A percentile compares a stretch with the other conserved stretches of the same genome.
These are phyloP conservation scores for Gilbertella persicaria DNA, from an alignment of 371 early-diverging fungal genomes.

Conservation along the genomic window DNA sequence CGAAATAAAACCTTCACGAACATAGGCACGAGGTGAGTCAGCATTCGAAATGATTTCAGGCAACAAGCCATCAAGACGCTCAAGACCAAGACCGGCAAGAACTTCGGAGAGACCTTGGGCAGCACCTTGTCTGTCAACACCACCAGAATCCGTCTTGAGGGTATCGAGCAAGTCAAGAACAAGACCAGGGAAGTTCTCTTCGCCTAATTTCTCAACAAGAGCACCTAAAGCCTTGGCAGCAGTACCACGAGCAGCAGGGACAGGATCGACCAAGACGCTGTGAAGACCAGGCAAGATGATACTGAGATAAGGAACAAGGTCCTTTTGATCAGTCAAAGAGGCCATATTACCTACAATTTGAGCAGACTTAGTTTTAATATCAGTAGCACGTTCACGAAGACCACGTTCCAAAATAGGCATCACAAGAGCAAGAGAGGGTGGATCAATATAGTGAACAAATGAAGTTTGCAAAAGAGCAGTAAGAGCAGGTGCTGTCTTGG, in stretches of 20 bases:
- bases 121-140: slow-evolving; percentile 95
- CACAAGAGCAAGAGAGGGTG: slow-evolving; percentile 93
- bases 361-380: slow-evolving; percentile 91
- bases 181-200: slow-evolving; percentile 90
- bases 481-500: slow-evolving; percentile 81
- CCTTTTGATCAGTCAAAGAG: slow-evolving; percentile 86
- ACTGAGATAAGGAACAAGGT: slow-evolving; percentile 85
- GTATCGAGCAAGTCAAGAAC: slow-evolving; percentile 83
- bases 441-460: slow-evolving; percentile 97
- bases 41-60: slow-evolving; percentile 89
- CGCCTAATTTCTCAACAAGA: slow-evolving; percentile 90
- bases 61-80: slow-evolving; percentile 84
- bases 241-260: slow-evolving; percentile 94
- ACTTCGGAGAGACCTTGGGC: slow-evolving; percentile 97
- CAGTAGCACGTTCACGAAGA: slow-evolving; percentile 85
- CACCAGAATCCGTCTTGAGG: slow-evolving; percentile 85
- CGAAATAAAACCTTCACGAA: slow-evolving; percentile 96
- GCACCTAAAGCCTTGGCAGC: slow-evolving; percentile 93
- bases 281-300: slow-evolving; percentile 85
- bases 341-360: slow-evolving; percentile 98
- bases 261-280: slow-evolving; percentile 92
- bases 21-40: slow-evolving; percentile 69
- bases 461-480: slow-evolving; percentile 87
- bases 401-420: slow-evolving; percentile 95
- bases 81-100: slow-evolving; percentile 86